A percentile compares a stretch with the other conserved stretches of the same genome.
phyloP scores from a whole-genome alignment of 371 early-diverging fungal genomes.

The Actinomortierella wolfii region DNA sequence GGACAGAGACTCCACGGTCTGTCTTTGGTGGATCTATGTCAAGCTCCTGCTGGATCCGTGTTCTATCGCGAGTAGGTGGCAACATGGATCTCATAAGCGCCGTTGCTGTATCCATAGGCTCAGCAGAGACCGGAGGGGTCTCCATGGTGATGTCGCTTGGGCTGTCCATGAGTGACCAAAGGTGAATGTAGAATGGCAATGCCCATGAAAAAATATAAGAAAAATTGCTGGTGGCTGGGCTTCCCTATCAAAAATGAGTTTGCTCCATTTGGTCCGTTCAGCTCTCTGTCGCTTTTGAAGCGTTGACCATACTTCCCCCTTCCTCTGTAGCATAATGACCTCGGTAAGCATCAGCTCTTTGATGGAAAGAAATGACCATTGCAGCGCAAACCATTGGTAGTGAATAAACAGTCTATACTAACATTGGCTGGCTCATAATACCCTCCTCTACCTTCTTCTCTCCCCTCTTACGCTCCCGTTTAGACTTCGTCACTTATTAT shows the following conservation, averaged over 20 bases:
- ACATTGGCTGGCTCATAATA: too few relatives aligned
- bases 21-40: not conserved
- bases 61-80: not conserved
- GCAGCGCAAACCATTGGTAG: too few relatives aligned
- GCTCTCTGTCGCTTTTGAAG: slow-evolving; percentile 1
- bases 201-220: not conserved
- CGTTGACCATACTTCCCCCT: too few relatives aligned
- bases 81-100: not conserved
- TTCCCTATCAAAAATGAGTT: too few relatives aligned
- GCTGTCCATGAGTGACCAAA: slow-evolving; percentile 9
- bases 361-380: not conserved
- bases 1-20: slow-evolving; percentile 18
- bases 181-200: slow-evolving; percentile 1
- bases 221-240: too few relatives aligned
- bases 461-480: too few relatives aligned
- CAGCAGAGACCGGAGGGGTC: slow-evolving; percentile 12
- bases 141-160: slow-evolving; percentile 27
- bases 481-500: too few relatives aligned
- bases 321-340: not conserved
- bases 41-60: not conserved
- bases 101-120: not conserved
- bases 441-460: too few relatives aligned
- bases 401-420: too few relatives aligned
- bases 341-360: slow-evolving; percentile 13
- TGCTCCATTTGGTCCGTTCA: not conserved